Conservation (phyloP, 768 basidiomycete species). For the Rossbeevera mucosa region DNA sequence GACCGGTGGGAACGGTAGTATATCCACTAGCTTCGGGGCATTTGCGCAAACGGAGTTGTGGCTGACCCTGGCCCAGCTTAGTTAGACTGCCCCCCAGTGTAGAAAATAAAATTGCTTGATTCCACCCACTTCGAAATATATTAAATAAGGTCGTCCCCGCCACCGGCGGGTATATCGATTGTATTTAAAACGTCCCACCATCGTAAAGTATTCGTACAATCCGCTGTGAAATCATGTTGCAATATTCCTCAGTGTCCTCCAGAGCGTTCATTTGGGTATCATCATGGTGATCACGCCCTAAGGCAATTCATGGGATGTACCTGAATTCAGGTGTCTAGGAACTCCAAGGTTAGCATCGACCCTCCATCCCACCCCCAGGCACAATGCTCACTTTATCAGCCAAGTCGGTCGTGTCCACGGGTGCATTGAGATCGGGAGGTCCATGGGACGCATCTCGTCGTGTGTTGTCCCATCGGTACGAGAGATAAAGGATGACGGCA, state of each 20-base stretch:
- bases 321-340: constrained; percentile 18
- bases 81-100: no score
- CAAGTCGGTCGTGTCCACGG: constrained; percentile 58
- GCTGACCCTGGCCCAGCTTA: no score
- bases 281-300: not conserved
- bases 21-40: no score
- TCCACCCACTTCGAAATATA: not conserved
- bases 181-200: not conserved
- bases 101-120: no score
- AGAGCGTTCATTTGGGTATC: not conserved
- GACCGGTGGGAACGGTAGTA: no score
- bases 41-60: no score
- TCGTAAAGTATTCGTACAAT: not conserved
- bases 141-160: not conserved
- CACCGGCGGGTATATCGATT: not conserved
- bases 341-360: not conserved
- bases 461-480: constrained; percentile 59
- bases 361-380: no score
- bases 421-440: constrained; percentile 38
- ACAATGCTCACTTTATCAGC: constrained; percentile 53
- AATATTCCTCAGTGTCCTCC: not conserved
- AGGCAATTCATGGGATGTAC: constrained; percentile 15
- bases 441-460: constrained; percentile 52
- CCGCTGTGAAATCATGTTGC: not conserved
- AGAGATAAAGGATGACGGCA: constrained; percentile 51